A percentile compares a stretch with the other conserved stretches of the same genome.
Evolutionary conservation across 1,284 basidiomycete genomes (phyloP).

Genomic region (Exobasidium cylindrosporum): DNA sequence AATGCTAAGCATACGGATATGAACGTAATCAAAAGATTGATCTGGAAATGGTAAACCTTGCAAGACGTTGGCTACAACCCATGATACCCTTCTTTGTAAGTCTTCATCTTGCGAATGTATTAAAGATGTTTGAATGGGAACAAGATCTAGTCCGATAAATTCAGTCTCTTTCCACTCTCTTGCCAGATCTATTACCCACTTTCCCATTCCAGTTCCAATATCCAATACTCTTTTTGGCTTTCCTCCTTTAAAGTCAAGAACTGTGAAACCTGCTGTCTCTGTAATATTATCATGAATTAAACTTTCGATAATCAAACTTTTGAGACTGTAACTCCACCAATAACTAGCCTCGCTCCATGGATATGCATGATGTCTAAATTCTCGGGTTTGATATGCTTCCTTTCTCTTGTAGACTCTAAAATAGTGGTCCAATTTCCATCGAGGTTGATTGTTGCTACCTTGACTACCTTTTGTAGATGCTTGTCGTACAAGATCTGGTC

Average conservation of each 20-base stretch:
- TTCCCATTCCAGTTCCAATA: conserved; percentile 32
- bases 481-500: not conserved
- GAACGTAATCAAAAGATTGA: conserved; percentile 41
- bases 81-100: conserved; percentile 31
- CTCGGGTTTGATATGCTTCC: conserved; percentile 19
- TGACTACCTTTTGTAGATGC: not conserved
- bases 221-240: conserved; percentile 35
- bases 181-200: conserved; percentile 39
- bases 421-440: conserved; percentile 34
- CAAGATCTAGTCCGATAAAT: conserved; percentile 42
- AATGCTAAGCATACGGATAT: conserved; percentile 28
- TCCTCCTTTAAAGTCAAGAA: conserved; percentile 15
- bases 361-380: conserved; percentile 29
- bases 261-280: conserved; percentile 13
- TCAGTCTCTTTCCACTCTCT: conserved; percentile 35
- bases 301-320: conserved; percentile 28
- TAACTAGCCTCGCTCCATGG: conserved; percentile 30
- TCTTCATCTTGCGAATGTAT: conserved; percentile 25
- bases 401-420: conserved; percentile 12
- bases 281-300: conserved; percentile 12
- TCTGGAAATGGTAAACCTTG: conserved; percentile 42
- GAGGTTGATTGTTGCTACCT: not conserved
- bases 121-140: conserved; percentile 35
- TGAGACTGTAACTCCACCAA: conserved; percentile 29
- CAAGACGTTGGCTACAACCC: conserved; percentile 45